Base-by-base conservation (phyloP, 371 early-diverging fungal species). In the Parasitella parasitica region DNA sequence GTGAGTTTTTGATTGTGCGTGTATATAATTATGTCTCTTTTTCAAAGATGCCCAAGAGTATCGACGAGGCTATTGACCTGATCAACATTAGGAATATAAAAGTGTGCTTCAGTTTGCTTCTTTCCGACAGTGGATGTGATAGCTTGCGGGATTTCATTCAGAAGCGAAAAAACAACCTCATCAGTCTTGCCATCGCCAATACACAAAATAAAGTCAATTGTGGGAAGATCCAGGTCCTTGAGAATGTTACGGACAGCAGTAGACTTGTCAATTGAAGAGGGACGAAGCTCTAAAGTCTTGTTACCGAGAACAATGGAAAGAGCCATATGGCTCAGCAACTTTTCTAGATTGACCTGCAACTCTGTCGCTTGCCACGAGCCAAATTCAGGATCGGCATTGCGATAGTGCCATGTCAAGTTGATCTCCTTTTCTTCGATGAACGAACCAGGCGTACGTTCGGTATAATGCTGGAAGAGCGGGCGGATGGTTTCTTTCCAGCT, bases 101-200 rank as follows among this genome's bases (percentile, higher is more conserved):
- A 91, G 60, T 85, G 86, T 34, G 98, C 97, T 64, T 95, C 95
- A 0, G 98, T 96, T 71, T 91, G 91, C 68, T 98, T 98, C 80
- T 95, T 94, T 12, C 97, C 98, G 6, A 98, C 97, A 0, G 97
- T 98, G 54, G 90, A 84, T 12, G 96, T 97, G 56, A 91, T 83
- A 24, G 84, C 69, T 55, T 85, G 72, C 1, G 83, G 79, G 18
- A 84, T 81, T 63, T 86, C 84, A 28, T 88, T 89, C 16, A 97
- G 57, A 5, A 61, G 75, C 41, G 85, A 82, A 3, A 84, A 71
- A 20, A 97, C 89, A 15, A 83, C 86, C 62, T 98, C 98, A 73
- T 97, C 98, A 11, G 94, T 92, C 77, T 94, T 93, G 28, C 95
- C 95, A 64, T 97, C 96, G 41, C 98, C 97, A 20, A 96, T 75